phyloP scores from a whole-genome alignment of 1,139 yeast species.

The Ogataea hybrid region DNA sequence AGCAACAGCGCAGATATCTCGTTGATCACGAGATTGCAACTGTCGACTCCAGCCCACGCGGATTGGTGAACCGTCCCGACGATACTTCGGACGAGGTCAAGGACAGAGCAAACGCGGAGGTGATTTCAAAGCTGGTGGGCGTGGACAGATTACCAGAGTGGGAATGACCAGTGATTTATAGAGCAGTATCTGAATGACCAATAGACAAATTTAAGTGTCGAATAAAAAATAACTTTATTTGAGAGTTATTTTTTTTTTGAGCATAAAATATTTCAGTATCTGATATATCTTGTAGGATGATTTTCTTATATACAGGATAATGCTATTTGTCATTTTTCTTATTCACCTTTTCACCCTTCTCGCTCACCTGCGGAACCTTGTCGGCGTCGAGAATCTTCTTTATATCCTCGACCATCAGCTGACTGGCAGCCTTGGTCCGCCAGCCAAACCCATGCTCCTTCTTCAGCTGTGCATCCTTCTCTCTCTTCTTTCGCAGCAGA shows the following conservation, averaged over 20 bases:
- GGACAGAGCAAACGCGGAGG: neutral
- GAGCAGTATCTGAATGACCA: no score
- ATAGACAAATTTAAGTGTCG: no score
- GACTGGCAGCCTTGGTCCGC: conserved; percentile 33
- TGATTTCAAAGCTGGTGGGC: neutral
- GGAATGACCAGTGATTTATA: neutral
- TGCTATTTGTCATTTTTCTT: neutral
- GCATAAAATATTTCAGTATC: no score
- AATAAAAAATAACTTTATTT: no score
- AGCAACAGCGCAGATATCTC: neutral
- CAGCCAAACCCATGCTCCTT: conserved; percentile 43
- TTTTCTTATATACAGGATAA: neutral
- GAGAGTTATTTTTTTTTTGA: no score
- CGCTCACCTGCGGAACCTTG: neutral
- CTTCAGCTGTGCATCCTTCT: conserved; percentile 33
- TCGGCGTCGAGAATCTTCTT: conserved; percentile 23
- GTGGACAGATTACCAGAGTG: neutral
- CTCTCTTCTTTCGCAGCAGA: conserved; percentile 30
- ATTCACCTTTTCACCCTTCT: neutral
- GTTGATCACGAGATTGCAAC: neutral
- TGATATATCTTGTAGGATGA: no score
- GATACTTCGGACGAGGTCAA: conserved; percentile 6
- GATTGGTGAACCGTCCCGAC: conserved; percentile 2
- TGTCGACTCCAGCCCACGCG: neutral
- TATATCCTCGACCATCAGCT: conserved; percentile 32